Evolutionary conservation across 805 yeast genomes (phyloP).

Genomic region (Wickerhamomyces xylosicus): DNA sequence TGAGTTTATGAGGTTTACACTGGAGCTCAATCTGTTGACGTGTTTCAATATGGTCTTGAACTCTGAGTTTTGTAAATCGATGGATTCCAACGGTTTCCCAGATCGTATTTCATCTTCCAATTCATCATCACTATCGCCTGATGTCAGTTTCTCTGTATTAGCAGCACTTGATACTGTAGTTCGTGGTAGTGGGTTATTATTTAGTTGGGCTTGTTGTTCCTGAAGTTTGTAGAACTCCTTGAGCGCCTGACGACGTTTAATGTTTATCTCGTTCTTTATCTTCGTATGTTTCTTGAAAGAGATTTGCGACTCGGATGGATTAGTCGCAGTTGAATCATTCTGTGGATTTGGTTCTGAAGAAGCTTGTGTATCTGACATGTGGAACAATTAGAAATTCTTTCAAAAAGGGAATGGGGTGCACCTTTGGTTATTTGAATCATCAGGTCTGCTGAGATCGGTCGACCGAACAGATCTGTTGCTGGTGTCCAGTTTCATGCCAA

Average conservation of each 20-base stretch:
- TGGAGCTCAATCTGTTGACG: conserved; percentile 32
- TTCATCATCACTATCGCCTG: conserved; percentile 14
- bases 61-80: conserved; percentile 18
- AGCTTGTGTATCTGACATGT: not conserved
- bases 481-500: no score
- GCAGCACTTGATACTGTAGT: conserved; percentile 1
- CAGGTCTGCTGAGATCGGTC: no score
- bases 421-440: no score
- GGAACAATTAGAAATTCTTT: no score
- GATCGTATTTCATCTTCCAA: conserved; percentile 20
- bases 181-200: conserved; percentile 2
- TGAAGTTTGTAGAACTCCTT: conserved; percentile 32
- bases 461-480: no score
- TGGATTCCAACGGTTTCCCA: conserved; percentile 14
- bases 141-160: not conserved
- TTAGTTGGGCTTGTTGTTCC: conserved; percentile 16
- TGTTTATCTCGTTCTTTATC: conserved; percentile 15
- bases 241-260: conserved; percentile 28
- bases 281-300: conserved; percentile 18
- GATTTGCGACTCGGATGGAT: conserved; percentile 2
- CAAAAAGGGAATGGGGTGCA: no score
- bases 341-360: not conserved
- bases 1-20: conserved; percentile 42
- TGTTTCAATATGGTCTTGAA: conserved; percentile 23
- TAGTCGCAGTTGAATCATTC: not conserved